Base-by-base conservation (phyloP, 106 monocot species). In the Platanthera guangdongensis region DNA sequence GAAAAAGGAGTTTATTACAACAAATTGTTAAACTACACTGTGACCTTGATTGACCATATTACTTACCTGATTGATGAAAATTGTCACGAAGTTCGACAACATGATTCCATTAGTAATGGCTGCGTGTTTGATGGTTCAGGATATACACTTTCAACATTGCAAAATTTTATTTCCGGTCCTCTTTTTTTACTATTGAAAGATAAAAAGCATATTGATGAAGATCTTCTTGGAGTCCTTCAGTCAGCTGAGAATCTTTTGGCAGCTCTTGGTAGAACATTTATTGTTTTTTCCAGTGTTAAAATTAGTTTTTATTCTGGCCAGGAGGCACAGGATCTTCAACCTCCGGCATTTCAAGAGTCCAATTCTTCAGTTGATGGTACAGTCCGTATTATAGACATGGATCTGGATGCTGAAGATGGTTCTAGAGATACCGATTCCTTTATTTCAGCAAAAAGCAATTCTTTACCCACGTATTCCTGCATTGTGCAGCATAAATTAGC, bases 221-320 rank as follows among this genome's bases (percentile, higher is more conserved):
- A 83, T 22, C 77, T 77, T 32, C 75, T 73, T 59, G 50, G n/a
- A 75, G 54, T 89, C 76, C 14, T 60, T 80, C 78, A 76, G 51
- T 82, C 74, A n/a, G 77, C 85, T 75, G 93, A 96, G 75, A 82
- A 80, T 51, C 85, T 93, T 79, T 72, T 96, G 71, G 60, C 77
- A 6, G 79, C 78, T 80, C 81, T 96, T 49, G 68, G 74, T 77
- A 75, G 85, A 51, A 80, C 90, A 12, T 89, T 84, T 79, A 21
- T 54, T 75, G 57, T 75, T 12, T 11, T 81, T 52, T 84, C 82
- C 16, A 74, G 11, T 57, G 64, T 18, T 67, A 22, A 71, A 67
- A 79, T 54, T 75, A 68, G 55, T 18, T 47, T 18, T 68, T 65
- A 50, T 75, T 68, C 69, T 71, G 77, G 63, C 2, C 52, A 16